Percentiles rank a stretch among this genome's conserved stretches.
These are phyloP conservation scores for Aspergillus haitiensis DNA, from an alignment of 495 filamentous ascomycete species.

Conservation along the genomic window DNA sequence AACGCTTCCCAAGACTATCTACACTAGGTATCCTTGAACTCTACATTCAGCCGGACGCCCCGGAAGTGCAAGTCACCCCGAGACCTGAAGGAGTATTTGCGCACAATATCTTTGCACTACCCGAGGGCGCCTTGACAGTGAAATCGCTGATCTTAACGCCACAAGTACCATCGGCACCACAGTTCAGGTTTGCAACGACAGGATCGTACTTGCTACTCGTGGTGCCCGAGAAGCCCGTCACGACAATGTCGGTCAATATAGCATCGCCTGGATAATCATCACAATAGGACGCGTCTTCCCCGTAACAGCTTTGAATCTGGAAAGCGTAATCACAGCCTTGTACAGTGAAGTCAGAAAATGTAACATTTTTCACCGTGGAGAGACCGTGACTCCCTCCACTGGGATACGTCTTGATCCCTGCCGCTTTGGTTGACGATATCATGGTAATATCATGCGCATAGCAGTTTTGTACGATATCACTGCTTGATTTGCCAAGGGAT, in stretches of 20 bases:
- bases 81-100: constrained; percentile 37
- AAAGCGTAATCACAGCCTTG: constrained; percentile 46
- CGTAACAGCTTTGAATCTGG: constrained; percentile 52
- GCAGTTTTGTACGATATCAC: constrained; percentile 41
- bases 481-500: constrained; percentile 30
- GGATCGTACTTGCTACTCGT: constrained; percentile 43
- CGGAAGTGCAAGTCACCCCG: constrained; percentile 41
- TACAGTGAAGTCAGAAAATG: constrained; percentile 39
- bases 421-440: constrained; percentile 45
- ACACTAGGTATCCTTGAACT: too few relatives aligned
- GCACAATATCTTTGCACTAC: constrained; percentile 36
- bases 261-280: constrained; percentile 36
- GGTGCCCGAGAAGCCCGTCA: constrained; percentile 40
- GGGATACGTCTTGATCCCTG: constrained; percentile 47
- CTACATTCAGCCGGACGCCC: constrained; percentile 32
- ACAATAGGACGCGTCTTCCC: constrained; percentile 43
- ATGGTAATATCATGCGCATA: constrained; percentile 41
- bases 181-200: constrained; percentile 41
- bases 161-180: constrained; percentile 42
- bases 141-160: constrained; percentile 34
- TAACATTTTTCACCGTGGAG: constrained; percentile 44
- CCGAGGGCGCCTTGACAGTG: constrained; percentile 35
- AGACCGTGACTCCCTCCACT: constrained; percentile 35
- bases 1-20: too few relatives aligned
- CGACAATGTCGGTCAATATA: constrained; percentile 35